Base-by-base conservation (phyloP, 225 moss, liverwort and hornwort species). In the Straminergon stramineum region DNA sequence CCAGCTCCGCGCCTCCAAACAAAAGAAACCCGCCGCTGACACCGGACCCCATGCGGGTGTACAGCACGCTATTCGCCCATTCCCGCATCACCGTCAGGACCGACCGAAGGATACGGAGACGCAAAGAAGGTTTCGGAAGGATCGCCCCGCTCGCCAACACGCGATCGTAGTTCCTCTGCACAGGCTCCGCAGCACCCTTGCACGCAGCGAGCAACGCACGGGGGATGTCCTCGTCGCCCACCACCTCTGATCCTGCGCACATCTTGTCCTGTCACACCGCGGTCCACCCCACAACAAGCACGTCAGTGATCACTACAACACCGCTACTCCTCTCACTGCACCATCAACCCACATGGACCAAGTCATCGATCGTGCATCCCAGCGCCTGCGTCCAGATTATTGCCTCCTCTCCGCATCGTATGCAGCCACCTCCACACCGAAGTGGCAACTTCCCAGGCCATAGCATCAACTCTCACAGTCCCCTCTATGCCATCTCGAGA, bases 131-230 rank as follows among this genome's bases (percentile, higher is more conserved):
- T 60, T 96, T 97, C 43, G 97, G 99, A 43, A 97, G 92, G 53
- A 99, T 96, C 65, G 96, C 95, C 88, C 97, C 97, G 91, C 97
- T 99, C 77, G 96, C 99, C 91, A 99, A 86, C 82, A 99, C 93
- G 70, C 95, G 96, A 84, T 99, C 99, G 83, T 99, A 99, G 84
- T 92, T 97, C 89, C 97, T 91, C 91, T 99, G 99, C 56, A 97
- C 99, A 31, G 99, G 99, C 93, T 99, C 99, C 88, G 97, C 97
- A 32, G 95, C 96, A 74, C 97, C 95, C 83, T 96, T 96, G 88
- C 99, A 99, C 66, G 99, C 97, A 57, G 94, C 95, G n/a, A 99
- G 93, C 89, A 99, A 79, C 55, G 97, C 94, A 71, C 97, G 95
- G n/a, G 96, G 94, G 83, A 99, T 94, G 85, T 99, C 99, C 85